Conservation (phyloP, 2,329 filamentous ascomycete genomes). For the Aspergillus alliaceus region DNA sequence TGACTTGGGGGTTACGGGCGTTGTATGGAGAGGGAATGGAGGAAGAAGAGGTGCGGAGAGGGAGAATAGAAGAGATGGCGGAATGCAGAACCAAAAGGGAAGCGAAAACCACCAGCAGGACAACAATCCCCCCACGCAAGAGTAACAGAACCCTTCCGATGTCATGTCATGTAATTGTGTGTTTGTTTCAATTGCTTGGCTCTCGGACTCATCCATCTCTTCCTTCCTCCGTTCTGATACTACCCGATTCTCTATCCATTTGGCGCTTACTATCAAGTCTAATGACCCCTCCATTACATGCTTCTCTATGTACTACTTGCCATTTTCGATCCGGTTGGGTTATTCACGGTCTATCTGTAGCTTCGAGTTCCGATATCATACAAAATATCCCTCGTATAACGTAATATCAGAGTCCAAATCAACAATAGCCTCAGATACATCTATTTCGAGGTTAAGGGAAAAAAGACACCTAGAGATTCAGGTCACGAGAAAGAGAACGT, state of each 20-base stretch:
- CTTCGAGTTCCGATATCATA: conserved; percentile 10
- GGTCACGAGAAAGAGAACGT: not conserved
- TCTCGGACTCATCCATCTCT: not conserved
- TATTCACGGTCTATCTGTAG: conserved; percentile 9
- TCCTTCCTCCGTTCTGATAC: not conserved
- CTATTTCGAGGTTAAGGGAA: not conserved
- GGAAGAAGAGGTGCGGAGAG: conserved; percentile 9
- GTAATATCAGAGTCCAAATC: conserved; percentile 3
- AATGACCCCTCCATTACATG: not conserved
- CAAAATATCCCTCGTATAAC: conserved; percentile 12
- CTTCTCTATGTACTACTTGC: not conserved
- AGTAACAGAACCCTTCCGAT: not conserved
- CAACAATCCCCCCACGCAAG: conserved; percentile 6
- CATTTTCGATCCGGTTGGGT: not conserved
- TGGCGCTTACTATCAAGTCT: not conserved
- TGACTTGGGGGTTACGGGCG: not conserved
- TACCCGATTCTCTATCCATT: not conserved
- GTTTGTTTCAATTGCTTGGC: too few relatives aligned
- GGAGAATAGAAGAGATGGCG: conserved; percentile 10
- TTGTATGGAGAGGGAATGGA: not conserved
- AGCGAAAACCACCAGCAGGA: not conserved
- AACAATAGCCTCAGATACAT: not conserved
- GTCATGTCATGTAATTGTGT: too few relatives aligned
- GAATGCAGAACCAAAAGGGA: conserved; percentile 13
- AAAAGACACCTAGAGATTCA: not conserved